phyloP scores from a whole-genome alignment of 2,329 filamentous ascomycete genomes.

The Fusarium austroafricanum region DNA sequence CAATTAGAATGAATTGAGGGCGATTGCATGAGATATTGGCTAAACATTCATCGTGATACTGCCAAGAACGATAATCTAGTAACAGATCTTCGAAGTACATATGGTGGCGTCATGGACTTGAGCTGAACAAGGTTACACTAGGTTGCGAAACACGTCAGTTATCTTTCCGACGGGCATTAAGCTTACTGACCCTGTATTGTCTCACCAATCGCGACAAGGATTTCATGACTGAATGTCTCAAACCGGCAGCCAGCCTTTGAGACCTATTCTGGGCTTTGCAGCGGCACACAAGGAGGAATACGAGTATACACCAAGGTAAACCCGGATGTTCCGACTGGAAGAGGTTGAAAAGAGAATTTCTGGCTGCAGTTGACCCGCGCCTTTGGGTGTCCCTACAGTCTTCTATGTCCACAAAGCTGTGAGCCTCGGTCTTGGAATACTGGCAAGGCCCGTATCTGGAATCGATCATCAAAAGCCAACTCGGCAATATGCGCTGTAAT shows the following conservation, averaged over 20 bases:
- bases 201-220: not conserved
- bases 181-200: conserved; percentile 1
- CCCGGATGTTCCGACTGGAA: conserved; percentile 23
- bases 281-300: conserved; percentile 32
- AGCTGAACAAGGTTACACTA: conserved; percentile 9
- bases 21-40: conserved; percentile 11
- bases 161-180: conserved; percentile 17
- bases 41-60: conserved; percentile 9
- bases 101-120: conserved; percentile 1
- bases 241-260: conserved; percentile 12
- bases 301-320: conserved; percentile 27
- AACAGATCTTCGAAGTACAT: conserved; percentile 5
- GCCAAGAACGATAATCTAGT: conserved; percentile 14
- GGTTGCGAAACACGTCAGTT: conserved; percentile 3
- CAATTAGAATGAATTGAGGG: not conserved
- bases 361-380: conserved; percentile 7
- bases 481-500: not conserved
- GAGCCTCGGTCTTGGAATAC: not conserved
- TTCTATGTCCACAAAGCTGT: not conserved
- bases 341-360: not conserved
- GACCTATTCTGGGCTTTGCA: not conserved
- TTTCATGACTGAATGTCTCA: conserved; percentile 2
- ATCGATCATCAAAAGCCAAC: not conserved
- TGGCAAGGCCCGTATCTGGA: not conserved
- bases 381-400: not conserved